Percentiles rank a stretch among this genome's conserved stretches.
These are phyloP conservation scores for Penicillium glabrum DNA, from an alignment of 2,329 filamentous ascomycete species.

Conservation along the genomic window DNA sequence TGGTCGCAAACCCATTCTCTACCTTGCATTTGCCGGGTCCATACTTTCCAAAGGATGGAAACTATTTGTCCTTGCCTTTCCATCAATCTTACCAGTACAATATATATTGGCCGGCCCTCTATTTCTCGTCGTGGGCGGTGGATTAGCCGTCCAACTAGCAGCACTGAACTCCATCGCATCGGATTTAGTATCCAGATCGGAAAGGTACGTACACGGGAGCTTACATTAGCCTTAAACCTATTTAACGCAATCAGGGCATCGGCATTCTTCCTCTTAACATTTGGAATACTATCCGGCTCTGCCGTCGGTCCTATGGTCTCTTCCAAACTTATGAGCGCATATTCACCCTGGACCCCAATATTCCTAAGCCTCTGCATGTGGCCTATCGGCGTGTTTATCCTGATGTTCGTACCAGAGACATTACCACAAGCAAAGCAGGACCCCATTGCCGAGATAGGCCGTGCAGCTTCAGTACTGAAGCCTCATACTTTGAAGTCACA, in stretches of 20 bases:
- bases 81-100: neutral
- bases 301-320: neutral
- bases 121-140: neutral
- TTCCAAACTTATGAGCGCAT: neutral
- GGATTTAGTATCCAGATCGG: neutral
- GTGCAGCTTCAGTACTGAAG: neutral
- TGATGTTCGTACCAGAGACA: neutral
- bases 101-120: neutral
- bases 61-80: neutral
- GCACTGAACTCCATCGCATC: neutral
- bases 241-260: neutral
- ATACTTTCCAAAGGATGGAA: neutral
- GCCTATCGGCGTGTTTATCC: neutral
- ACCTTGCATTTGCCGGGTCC: neutral
- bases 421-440: neutral
- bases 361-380: neutral
- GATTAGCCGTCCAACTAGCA: neutral
- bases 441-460: neutral
- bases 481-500: neutral
- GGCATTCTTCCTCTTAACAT: neutral
- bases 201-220: neutral
- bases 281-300: neutral
- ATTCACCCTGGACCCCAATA: neutral
- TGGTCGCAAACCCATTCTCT: neutral
- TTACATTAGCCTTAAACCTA: neutral